These are phyloP conservation scores for Trichoderma asperellum DNA, from an alignment of 2,329 filamentous ascomycete species.

Conservation along the genomic window DNA sequence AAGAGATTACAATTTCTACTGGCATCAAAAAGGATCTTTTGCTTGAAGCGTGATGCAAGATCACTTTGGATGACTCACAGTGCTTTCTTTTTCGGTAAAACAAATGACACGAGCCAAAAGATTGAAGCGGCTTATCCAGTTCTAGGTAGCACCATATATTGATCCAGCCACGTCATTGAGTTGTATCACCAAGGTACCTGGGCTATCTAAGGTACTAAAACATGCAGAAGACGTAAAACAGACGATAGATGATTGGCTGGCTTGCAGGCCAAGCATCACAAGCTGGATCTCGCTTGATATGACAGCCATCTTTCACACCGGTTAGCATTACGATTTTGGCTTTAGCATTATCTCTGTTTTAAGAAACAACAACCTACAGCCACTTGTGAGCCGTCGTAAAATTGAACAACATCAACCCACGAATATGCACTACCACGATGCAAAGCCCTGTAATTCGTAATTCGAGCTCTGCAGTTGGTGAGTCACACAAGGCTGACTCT, in stretches of 20 bases:
- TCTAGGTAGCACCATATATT: not conserved
- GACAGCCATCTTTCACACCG: not conserved
- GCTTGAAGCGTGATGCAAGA: not conserved
- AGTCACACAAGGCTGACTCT: not conserved
- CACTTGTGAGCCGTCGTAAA: not conserved
- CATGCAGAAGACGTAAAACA: conserved; percentile 3
- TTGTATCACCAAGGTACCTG: conserved; percentile 13
- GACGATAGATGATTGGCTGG: conserved; percentile 2
- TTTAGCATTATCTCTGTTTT: not conserved
- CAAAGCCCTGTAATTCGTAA: not conserved
- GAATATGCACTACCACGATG: not conserved
- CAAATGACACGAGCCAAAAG: no score
- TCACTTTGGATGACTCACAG: not conserved
- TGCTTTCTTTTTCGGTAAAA: not conserved
- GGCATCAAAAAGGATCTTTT: not conserved
- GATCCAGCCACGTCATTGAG: not conserved
- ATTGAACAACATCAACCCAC: not conserved
- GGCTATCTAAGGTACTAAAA: not conserved
- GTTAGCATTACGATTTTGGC: not conserved
- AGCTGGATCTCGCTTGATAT: not conserved
- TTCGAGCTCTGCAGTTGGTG: not conserved
- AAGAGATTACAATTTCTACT: not conserved
- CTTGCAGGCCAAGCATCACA: not conserved
- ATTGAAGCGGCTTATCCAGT: not conserved
- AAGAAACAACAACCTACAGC: not conserved